A percentile compares a stretch with the other conserved stretches of the same genome.
These are phyloP conservation scores for Penicillium fimorum DNA, from an alignment of 495 filamentous ascomycete species.

Conservation along the genomic window DNA sequence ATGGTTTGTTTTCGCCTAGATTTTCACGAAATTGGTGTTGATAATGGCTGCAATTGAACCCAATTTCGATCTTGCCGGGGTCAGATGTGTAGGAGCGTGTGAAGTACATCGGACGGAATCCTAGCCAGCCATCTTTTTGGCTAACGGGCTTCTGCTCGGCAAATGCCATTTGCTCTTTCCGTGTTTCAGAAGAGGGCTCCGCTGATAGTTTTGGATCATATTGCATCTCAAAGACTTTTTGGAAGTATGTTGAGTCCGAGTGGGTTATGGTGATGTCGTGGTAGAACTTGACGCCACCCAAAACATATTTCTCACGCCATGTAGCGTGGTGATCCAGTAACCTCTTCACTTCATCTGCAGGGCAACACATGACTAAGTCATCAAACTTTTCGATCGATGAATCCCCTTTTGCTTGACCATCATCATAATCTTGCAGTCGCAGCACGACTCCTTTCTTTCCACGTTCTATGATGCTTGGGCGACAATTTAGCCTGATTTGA, in stretches of 20 bases:
- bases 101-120: conserved; percentile 80
- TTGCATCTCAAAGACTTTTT: conserved; percentile 69
- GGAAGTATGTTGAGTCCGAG: conserved; percentile 71
- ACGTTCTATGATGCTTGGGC: conserved; percentile 58
- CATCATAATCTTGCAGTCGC: conserved; percentile 6
- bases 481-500: conserved; percentile 60
- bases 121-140: conserved; percentile 39
- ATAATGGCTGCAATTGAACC: conserved; percentile 82
- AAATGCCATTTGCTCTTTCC: conserved; percentile 53
- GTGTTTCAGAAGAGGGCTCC: conserved; percentile 41
- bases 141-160: conserved; percentile 41
- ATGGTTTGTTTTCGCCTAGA: conserved; percentile 35
- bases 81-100: conserved; percentile 66
- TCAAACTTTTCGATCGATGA: conserved; percentile 54
- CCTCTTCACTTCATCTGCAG: conserved; percentile 68
- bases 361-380: conserved; percentile 67
- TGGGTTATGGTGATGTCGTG: conserved; percentile 86
- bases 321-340: conserved; percentile 62
- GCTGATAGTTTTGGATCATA: conserved; percentile 56
- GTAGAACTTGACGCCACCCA: conserved; percentile 73
- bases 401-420: background rate
- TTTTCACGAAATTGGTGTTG: conserved; percentile 72
- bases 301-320: conserved; percentile 63
- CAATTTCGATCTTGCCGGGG: conserved; percentile 76
- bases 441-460: conserved; percentile 56